A percentile compares a stretch with the other conserved stretches of the same genome.
phyloP scores from a whole-genome alignment of 2,329 filamentous ascomycete genomes.

The Chaetomium olivaceum region DNA sequence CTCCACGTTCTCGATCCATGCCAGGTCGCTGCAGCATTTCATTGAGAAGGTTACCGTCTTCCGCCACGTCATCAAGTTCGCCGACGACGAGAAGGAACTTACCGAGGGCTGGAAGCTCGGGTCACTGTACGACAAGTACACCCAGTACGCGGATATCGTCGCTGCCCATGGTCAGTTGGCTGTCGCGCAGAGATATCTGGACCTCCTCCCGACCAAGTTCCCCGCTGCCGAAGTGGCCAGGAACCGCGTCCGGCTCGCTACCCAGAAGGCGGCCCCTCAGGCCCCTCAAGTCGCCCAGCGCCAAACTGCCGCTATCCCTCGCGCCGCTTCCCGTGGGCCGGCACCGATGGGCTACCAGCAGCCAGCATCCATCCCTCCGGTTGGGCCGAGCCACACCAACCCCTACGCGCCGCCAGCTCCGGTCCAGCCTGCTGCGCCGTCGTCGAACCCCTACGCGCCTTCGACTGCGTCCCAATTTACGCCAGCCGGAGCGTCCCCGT shows the following conservation, averaged over 20 bases:
- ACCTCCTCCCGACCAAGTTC: conserved; percentile 80
- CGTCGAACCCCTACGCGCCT: conserved; percentile 53
- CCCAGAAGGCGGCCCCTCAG: conserved; percentile 54
- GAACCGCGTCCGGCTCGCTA: conserved; percentile 81
- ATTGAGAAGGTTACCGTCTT: conserved; percentile 99
- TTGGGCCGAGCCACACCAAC: conserved; percentile 34
- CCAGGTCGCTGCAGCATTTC: conserved; percentile 82
- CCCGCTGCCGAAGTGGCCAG: conserved; percentile 84
- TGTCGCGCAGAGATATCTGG: conserved; percentile 86
- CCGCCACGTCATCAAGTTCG: conserved; percentile 88
- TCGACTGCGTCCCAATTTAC: conserved; percentile 37
- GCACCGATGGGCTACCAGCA: conserved; percentile 50
- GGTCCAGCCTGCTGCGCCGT: conserved; percentile 35
- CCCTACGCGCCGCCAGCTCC: conserved; percentile 40
- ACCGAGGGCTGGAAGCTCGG: conserved; percentile 85
- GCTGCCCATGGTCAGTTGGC: conserved; percentile 84
- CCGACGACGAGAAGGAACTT: conserved; percentile 72
- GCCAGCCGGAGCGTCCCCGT: conserved; percentile 38
- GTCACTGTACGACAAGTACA: conserved; percentile 88
- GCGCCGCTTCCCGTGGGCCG: conserved; percentile 43
- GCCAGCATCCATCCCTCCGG: conserved; percentile 41
- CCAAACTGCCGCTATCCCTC: conserved; percentile 40
- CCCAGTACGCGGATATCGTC: conserved; percentile 94
- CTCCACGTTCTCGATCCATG: conserved; percentile 89
- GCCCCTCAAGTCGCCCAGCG: conserved; percentile 43